Evolutionary conservation across 768 basidiomycete species (phyloP).

Genomic region (Candolleomyces eurysporus): DNA sequence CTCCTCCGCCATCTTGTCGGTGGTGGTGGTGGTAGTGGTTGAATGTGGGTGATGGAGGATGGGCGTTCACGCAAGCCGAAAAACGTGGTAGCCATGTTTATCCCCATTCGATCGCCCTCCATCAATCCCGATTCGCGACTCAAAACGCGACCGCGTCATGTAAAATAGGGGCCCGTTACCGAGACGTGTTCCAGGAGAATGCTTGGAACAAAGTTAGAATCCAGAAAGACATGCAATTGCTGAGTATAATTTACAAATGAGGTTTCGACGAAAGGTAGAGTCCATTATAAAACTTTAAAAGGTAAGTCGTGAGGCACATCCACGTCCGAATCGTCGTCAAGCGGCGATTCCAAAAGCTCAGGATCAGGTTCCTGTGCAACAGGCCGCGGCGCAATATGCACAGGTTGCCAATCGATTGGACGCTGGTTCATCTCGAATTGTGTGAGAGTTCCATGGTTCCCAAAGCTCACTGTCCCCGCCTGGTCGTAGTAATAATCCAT

Average conservation of each 20-base stretch:
- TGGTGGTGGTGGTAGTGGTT: neutral
- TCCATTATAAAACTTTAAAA: conserved; percentile 4
- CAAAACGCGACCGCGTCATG: too few relatives aligned
- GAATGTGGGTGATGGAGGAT: neutral
- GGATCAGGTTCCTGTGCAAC: neutral
- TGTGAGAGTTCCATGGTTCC: conserved; percentile 15
- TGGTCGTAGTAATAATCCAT: conserved; percentile 9
- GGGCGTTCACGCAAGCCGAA: neutral
- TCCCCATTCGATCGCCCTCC: too few relatives aligned
- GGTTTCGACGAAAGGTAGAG: neutral
- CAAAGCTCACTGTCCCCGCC: conserved; percentile 8
- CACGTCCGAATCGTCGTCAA: neutral
- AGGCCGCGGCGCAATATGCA: conserved; percentile 11
- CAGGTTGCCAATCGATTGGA: conserved; percentile 14
- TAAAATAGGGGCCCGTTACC: too few relatives aligned
- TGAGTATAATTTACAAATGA: conserved; percentile 1
- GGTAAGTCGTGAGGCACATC: neutral
- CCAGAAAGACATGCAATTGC: neutral
- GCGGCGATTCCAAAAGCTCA: neutral
- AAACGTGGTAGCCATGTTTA: too few relatives aligned
- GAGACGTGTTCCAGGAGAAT: too few relatives aligned
- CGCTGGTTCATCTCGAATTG: conserved; percentile 23
- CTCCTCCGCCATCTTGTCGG: neutral
- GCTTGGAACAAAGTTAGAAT: neutral
- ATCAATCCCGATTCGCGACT: too few relatives aligned